Base-by-base conservation (phyloP, 495 filamentous ascomycete genomes). In the Hamigera avellanea region DNA sequence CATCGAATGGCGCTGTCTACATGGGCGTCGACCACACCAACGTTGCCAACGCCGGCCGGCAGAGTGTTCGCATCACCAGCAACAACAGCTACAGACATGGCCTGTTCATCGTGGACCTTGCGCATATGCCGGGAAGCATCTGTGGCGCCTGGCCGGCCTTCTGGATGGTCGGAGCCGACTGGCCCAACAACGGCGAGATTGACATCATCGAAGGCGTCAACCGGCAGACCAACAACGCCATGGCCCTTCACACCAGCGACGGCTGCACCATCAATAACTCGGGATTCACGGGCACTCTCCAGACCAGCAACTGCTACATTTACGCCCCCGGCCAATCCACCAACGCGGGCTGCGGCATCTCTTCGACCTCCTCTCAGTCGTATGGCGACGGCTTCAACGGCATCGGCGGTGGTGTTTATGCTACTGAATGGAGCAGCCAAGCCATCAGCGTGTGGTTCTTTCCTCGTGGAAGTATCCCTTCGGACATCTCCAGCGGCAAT, bases 131-230 rank as follows among this genome's bases (percentile, higher is more conserved):
- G 7, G 47, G 45, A 1, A 64, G 53, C 36, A 62, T 64, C 19
- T 79, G 75, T 39, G 73, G 69, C 15, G 66, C 65, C 8, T 78
- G 74, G 75, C 74, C 75, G 6, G 73, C 74, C 6, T 64, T 75
- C 58, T 73, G 68, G 65, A 61, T 70, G 39, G 53, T 72, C 25
- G 73, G 72, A 36, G 41, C 52, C 23, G 62, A 73, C 61, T 85
- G 80, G 80, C 80, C 80, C 16, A 52, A 53, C n/a, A 63, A 74
- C 43, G 80, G 80, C 38, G 79, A 85, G 50, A 78, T 83, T 46
- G 80, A 85, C 39, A 68, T 86, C 32, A 78, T 87, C 58, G 81
- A 86, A 54, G 73, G 78, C 26, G 76, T 77, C 34, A 80, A 82
- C 61, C 48, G 56, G 17, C 51, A 61, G 10, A 45, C 58, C 23